Evolutionary conservation across 805 yeast genomes (phyloP).

Genomic region (Pichia eremophila): DNA sequence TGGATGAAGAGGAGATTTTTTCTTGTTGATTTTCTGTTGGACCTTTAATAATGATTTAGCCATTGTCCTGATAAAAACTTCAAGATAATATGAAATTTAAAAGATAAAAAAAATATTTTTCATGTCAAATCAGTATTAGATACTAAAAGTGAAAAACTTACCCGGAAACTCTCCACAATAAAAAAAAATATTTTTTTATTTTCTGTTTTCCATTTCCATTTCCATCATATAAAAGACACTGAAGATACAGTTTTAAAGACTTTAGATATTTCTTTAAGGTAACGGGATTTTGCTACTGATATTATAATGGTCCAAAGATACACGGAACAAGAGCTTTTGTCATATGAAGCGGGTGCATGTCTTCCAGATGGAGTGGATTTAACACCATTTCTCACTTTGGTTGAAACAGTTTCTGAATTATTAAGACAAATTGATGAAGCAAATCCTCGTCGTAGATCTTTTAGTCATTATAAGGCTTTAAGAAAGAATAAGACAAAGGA

Average conservation of each 20-base stretch:
- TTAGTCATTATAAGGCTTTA: constrained; percentile 27
- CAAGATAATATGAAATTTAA: background rate
- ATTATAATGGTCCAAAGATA: constrained; percentile 25
- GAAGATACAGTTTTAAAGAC: no score
- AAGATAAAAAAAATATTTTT: background rate
- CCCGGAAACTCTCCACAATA: no score
- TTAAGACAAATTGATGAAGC: constrained; percentile 24
- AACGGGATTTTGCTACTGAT: no score
- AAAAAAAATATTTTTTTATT: no score
- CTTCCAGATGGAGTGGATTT: constrained; percentile 57
- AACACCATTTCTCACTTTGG: constrained; percentile 53
- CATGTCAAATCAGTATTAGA: no score
- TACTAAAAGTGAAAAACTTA: no score
- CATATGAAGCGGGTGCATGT: constrained; percentile 45
- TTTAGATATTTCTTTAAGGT: no score
- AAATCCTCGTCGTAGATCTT: constrained; percentile 42
- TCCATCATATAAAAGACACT: no score
- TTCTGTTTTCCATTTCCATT: no score
- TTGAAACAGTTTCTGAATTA: constrained; percentile 51
- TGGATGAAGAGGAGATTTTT: constrained; percentile 63
- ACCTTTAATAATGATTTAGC: constrained; percentile 62
- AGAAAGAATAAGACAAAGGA: constrained; percentile 40
- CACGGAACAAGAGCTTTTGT: constrained; percentile 62
- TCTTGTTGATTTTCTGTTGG: constrained; percentile 45
- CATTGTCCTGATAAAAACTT: constrained; percentile 25